Evolutionary conservation across 2,329 filamentous ascomycete genomes (phyloP), one percentile per base, ranked within the genome.

Genomic region (Apiospora rasikravindrae): DNA sequence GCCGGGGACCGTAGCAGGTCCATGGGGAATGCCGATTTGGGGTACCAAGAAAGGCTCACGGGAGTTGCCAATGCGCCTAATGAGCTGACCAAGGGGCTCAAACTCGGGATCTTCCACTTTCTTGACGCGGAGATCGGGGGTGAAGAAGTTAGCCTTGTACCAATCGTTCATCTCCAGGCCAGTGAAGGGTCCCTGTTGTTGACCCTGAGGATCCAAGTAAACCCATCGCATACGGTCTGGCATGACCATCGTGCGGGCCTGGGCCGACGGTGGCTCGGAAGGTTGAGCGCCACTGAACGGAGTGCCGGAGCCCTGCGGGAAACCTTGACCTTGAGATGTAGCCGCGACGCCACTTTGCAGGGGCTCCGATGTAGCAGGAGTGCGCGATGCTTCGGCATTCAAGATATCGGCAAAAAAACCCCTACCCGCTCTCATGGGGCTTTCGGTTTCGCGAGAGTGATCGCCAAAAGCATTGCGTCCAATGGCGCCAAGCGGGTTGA

Each of bases 121-220:
- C 85, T 97, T 98, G 44, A 99, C 96, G 61, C 97, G 90, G 26
- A 99, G 87, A 77, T 99, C 96, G 0, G 96, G 92, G 0, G 94
- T 97, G 83, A 99, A 99, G 84, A 98, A 99, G 66, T 96, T 95
- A 49, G 95, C 96, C 82, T 98, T 98, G 84, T 98, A 99, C 96
- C 96, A 99, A 78, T 99, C 97, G 77, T 99, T 97, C 96, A 99
- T 99, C 83, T 99, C 96, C 69, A 99, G 85, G 1, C 96, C 96
- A 51, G 95, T 98, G 84, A 96, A 99, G 0, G 96, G 96, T 0
- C 96, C 96, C 80, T 99, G 96, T 7, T 94, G 92, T 74, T 94
- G 93, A 29, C 95, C 95, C 80, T 97, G 94, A 6, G 96, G 96
- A 80, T 99, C 96, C 70, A 97, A 91, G 80, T 99, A 99, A 24